A percentile compares a stretch with the other conserved stretches of the same genome.
phyloP scores from a whole-genome alignment of 2,329 filamentous ascomycete genomes.

The Capronia epimyces region DNA sequence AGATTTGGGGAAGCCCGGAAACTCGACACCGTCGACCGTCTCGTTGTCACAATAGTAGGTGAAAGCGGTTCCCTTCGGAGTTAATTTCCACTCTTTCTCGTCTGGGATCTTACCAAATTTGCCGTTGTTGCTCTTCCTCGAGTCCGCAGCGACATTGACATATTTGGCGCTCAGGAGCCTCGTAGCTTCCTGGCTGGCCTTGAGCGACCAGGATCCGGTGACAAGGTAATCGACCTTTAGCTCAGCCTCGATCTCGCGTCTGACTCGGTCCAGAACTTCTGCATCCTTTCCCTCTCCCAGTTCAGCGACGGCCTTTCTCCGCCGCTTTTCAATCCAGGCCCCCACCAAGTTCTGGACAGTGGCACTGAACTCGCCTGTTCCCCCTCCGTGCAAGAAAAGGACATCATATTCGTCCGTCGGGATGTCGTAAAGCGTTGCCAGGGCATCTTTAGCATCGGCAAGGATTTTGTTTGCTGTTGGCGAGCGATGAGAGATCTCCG shows the following conservation, averaged over 20 bases:
- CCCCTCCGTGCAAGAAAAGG: slow-evolving; percentile 81
- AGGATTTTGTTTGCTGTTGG: slow-evolving; percentile 72
- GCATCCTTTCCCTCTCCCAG: slow-evolving; percentile 45
- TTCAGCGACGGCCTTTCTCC: slow-evolving; percentile 54
- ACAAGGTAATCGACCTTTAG: slow-evolving; percentile 84
- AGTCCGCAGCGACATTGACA: slow-evolving; percentile 73
- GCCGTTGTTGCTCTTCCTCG: slow-evolving; percentile 58
- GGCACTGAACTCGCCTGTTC: slow-evolving; percentile 78
- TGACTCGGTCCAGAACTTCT: slow-evolving; percentile 54
- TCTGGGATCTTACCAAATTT: slow-evolving; percentile 86
- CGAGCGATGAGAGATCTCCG: slow-evolving; percentile 86
- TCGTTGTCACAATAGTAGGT: slow-evolving; percentile 94
- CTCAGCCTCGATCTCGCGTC: slow-evolving; percentile 61
- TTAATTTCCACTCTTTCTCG: slow-evolving; percentile 67
- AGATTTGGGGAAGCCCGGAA: slow-evolving; percentile 63
- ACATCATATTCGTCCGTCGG: slow-evolving; percentile 75
- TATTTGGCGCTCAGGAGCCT: slow-evolving; percentile 67
- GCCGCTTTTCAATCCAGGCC: slow-evolving; percentile 70
- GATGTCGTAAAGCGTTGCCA: slow-evolving; percentile 70
- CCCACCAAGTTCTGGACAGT: slow-evolving; percentile 77
- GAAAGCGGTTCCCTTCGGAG: slow-evolving; percentile 57
- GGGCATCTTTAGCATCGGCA: slow-evolving; percentile 67
- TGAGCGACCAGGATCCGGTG: slow-evolving; percentile 85
- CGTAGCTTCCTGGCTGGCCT: slow-evolving; percentile 77
- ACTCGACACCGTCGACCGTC: slow-evolving; percentile 77